Conservation (phyloP, 2,329 filamentous ascomycete genomes). For the Aspergillus spinulosporus region DNA sequence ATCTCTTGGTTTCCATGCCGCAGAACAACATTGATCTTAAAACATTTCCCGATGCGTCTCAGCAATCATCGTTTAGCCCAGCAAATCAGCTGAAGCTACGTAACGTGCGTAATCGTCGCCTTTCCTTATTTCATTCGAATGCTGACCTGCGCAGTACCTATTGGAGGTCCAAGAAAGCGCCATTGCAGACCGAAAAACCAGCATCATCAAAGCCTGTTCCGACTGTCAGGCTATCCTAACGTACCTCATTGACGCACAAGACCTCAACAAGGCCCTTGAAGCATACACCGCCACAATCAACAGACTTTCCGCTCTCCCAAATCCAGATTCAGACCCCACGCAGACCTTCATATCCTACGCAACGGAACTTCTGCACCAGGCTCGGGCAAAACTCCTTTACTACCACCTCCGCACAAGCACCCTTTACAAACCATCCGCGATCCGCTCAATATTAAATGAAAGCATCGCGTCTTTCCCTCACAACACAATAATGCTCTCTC, state of each 20-base stretch:
- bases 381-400: conserved; percentile 65
- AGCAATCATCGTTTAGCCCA: conserved; percentile 27
- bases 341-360: conserved; percentile 34
- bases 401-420: conserved; percentile 63
- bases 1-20: conserved; percentile 44
- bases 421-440: conserved; percentile 65
- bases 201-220: conserved; percentile 57
- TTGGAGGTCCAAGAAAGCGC: conserved; percentile 56
- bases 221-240: conserved; percentile 65
- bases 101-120: conserved; percentile 34
- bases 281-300: conserved; percentile 46
- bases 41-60: conserved; percentile 23
- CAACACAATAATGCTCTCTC: conserved; percentile 72
- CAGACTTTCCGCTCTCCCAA: conserved; percentile 43
- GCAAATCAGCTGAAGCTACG: conserved; percentile 40
- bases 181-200: conserved; percentile 52
- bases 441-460: conserved; percentile 62
- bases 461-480: conserved; percentile 67
- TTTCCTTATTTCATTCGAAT: not conserved
- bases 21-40: conserved; percentile 37
- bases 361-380: conserved; percentile 68
- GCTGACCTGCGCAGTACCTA: conserved; percentile 59
- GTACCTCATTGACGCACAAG: conserved; percentile 58
- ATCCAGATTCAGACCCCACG: conserved; percentile 40
- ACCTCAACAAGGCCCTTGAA: conserved; percentile 40